Evolutionary conservation across 129 eudicot genomes (phyloP).

Genomic region (Smallanthus sonchifolius): DNA sequence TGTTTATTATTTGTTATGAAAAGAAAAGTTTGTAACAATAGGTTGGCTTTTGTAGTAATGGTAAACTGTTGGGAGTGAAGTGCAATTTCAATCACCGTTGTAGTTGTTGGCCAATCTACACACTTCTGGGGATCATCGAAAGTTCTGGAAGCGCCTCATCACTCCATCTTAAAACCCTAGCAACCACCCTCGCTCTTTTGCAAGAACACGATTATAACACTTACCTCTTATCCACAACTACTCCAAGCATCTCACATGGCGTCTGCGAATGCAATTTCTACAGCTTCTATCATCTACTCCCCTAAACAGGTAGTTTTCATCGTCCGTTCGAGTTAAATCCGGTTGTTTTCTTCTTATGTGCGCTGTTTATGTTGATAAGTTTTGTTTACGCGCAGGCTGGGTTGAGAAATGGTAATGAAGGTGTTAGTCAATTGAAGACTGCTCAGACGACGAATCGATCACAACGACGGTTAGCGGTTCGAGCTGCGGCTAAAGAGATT

Average conservation of each 20-base stretch:
- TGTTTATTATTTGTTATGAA: no score
- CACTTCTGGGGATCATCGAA: constrained; percentile 45
- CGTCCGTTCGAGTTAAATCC: background rate
- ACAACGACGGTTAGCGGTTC: constrained; percentile 51
- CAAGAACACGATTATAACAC: constrained; percentile 2
- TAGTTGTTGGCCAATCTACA: constrained; percentile 14
- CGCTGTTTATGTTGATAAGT: background rate
- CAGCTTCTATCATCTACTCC: constrained; percentile 60
- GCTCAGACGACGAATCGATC: constrained; percentile 34
- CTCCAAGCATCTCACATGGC: constrained; percentile 48
- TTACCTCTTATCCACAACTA: constrained; percentile 7
- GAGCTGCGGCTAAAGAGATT: constrained; percentile 82
- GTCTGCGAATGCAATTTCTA: constrained; percentile 73
- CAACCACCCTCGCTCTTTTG: background rate
- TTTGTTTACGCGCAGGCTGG: constrained; percentile 36
- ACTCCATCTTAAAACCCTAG: constrained; percentile 29
- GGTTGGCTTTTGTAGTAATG: background rate
- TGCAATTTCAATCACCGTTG: background rate
- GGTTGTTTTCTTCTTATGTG: background rate
- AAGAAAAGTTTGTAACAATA: background rate
- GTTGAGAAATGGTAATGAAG: constrained; percentile 44
- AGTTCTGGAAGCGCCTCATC: constrained; percentile 38
- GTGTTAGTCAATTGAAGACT: constrained; percentile 48
- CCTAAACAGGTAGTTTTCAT: constrained; percentile 43
- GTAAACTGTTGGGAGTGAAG: background rate